Evolutionary conservation across 805 yeast genomes (phyloP).

Genomic region (Wickerhamomyces chambardii): DNA sequence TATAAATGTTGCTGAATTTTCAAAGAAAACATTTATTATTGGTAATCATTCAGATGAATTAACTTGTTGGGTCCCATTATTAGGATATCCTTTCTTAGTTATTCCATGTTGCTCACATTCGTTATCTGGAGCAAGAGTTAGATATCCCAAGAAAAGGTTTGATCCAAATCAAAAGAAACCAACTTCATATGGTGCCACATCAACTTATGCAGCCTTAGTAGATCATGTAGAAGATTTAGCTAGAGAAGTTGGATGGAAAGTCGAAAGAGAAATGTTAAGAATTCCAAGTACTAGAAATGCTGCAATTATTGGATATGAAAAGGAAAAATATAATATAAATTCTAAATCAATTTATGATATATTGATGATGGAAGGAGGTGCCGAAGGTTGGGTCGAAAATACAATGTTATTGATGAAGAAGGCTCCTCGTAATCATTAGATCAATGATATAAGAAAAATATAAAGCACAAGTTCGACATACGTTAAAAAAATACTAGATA

Average conservation of each 20-base stretch:
- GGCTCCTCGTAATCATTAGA: constrained; percentile 69
- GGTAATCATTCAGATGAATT: constrained; percentile 96
- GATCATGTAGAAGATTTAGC: constrained; percentile 76
- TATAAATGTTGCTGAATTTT: constrained; percentile 58
- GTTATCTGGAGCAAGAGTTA: constrained; percentile 61
- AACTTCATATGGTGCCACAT: constrained; percentile 27
- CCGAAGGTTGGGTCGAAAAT: constrained; percentile 83
- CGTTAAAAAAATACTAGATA: too few species aligned
- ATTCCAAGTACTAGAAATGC: constrained; percentile 94
- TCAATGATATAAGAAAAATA: too few species aligned
- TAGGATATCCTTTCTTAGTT: constrained; percentile 82
- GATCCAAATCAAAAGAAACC: constrained; percentile 6
- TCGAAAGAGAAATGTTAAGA: constrained; percentile 77
- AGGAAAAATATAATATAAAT: constrained; percentile 17
- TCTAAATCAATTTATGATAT: constrained; percentile 43
- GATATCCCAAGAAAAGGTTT: constrained; percentile 44
- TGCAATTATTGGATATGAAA: constrained; percentile 67
- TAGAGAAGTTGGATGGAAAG: constrained; percentile 68
- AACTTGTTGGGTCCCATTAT: constrained; percentile 89
- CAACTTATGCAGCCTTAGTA: constrained; percentile 79
- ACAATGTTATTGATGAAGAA: constrained; percentile 62
- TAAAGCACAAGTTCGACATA: too few species aligned
- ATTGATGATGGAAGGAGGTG: constrained; percentile 75
- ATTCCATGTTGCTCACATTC: constrained; percentile 95
- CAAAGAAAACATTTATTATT: constrained; percentile 67